Base-by-base conservation (phyloP, 768 basidiomycete genomes). In the Gelatoporia subvermispora region DNA sequence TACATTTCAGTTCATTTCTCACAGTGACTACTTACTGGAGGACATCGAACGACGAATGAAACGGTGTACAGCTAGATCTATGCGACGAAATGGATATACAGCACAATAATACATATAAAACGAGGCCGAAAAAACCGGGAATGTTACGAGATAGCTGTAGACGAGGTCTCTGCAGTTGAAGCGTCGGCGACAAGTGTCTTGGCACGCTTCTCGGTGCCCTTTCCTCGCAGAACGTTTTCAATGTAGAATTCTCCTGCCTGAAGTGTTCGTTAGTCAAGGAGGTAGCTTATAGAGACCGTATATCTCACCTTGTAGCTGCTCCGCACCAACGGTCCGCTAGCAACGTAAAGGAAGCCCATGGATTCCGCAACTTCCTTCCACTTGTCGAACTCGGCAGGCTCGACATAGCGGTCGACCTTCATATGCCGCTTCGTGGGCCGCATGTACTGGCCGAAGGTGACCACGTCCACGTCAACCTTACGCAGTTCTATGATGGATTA, bases 381-480 rank as follows among this genome's bases (percentile, higher is more conserved):
- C 48, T 76, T 72, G 52, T 89, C 88, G 58, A 98, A 99, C 64
- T 98, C 94, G 3, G 81, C 78, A 1, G 96, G 96, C 51, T 91
- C 82, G 20, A 98, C 93, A 59, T 99, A 99, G 24, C 92, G 87
- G 56, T 92, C 87, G 9, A 99, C 96, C 68, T 98, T 99, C 96
- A 99, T 98, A 68, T 99, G 96, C 23, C 85, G 80, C 68, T 98
- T 98, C 8, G 96, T 97, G 7, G 96, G 96, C 42, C 96, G 87
- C 96, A 99, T 98, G 68, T 99, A 99, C 70, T 99, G 96, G 2
- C 96, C 96, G 64, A 99, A 98, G 2, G 96, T 99, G 23, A 99
- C 93, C 5, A 99, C 95, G 61, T 98, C 95, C 39, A 98, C 94
- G 56, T 92, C 78, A 40, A 82, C 73, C 55, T 84, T 84, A 38